Base-by-base conservation (phyloP, 768 basidiomycete genomes). In the Termitomyces sp. region DNA sequence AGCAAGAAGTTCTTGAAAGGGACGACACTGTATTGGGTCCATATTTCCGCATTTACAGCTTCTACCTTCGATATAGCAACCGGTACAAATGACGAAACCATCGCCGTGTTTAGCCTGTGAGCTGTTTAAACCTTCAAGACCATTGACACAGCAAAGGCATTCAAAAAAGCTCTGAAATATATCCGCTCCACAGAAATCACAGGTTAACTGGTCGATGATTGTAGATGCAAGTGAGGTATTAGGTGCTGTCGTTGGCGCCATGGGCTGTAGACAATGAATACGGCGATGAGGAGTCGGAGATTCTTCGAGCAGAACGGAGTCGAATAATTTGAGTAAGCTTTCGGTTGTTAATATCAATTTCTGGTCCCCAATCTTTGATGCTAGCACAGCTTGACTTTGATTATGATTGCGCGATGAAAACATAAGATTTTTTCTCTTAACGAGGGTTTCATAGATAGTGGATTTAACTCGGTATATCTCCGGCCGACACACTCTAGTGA, bases 121-220 rank as follows among this genome's bases (percentile, higher is more conserved):
- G 42, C 46, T 50, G 6, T 61, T 58, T 16, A 55, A 55, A 39
- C 36, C 42, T 30, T 53, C 31, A 22, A 45, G 33, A 11, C 13
- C 30, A 45, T 44, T 18, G 1, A 73, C 70, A 64, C 89, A 89
- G 0, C 63, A 59, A 1, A 68, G 66, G 66, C 91, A 93, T 67
- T 89, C 85, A 61, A 93, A 89, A 68, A 86, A 92, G 60, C 87
- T 86, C 62, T 91, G 86, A 63, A 93, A 93, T 59, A 94, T 81
- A 65, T 94, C 92, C 3, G 81, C 82, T 18, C 84, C 86, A 65
- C 92, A 94, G 67, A 91, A 93, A 67, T 93, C 91, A 66, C 92
- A 93, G 8, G 65, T 73, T 37, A 81, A 75, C 18, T 75, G 68
- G 44, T 65, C 61, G 2, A 70, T 64, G 6, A 66, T 58, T 24